phyloP scores from a whole-genome alignment of 768 basidiomycete genomes.

The Lepiota brunneoincarnata region DNA sequence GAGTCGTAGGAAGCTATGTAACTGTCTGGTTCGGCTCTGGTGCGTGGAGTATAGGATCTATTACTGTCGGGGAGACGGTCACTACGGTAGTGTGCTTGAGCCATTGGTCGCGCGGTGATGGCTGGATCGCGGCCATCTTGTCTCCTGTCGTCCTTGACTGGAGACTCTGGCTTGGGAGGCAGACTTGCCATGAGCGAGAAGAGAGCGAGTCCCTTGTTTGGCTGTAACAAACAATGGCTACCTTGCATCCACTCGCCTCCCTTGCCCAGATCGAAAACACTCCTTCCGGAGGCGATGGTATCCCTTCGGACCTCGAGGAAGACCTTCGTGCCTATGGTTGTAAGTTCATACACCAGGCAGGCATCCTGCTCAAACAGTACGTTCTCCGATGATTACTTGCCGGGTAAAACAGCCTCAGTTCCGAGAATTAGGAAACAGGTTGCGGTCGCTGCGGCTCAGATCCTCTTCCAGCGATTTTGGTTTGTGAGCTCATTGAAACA shows the following conservation, averaged over 20 bases:
- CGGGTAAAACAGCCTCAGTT: not conserved
- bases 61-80: constrained; percentile 8
- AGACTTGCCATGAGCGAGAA: constrained; percentile 26
- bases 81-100: constrained; percentile 12
- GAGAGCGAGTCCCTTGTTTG: constrained; percentile 8
- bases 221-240: constrained; percentile 32
- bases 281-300: constrained; percentile 80
- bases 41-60: constrained; percentile 9
- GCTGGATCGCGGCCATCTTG: constrained; percentile 3
- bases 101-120: constrained; percentile 16
- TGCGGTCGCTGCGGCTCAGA: constrained; percentile 94
- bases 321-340: constrained; percentile 90
- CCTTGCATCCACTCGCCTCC: constrained; percentile 78
- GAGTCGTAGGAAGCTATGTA: constrained; percentile 21
- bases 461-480: constrained; percentile 96
- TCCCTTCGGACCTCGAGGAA: constrained; percentile 79
- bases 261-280: constrained; percentile 73
- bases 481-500: constrained; percentile 93
- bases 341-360: constrained; percentile 93
- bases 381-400: constrained; percentile 21
- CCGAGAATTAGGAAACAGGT: constrained; percentile 76
- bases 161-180: constrained; percentile 31
- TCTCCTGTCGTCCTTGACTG: not conserved
- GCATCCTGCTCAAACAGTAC: constrained; percentile 86
- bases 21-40: constrained; percentile 18